These are phyloP conservation scores for Capillidium rhysosporum DNA, from an alignment of 371 early-diverging fungal genomes.

Conservation along the genomic window DNA sequence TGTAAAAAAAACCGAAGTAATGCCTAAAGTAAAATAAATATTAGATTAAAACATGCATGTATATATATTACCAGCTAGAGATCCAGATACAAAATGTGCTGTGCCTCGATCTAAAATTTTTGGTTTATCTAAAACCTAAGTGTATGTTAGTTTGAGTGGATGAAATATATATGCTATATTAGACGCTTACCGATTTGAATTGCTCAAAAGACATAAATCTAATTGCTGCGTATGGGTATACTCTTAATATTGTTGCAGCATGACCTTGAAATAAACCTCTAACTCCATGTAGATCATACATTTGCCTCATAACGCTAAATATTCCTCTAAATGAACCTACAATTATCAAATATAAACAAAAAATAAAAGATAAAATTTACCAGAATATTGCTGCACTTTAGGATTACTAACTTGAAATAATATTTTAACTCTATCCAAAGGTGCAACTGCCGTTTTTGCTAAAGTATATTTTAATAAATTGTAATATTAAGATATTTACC, in stretches of 20 bases:
- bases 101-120: conserved; percentile 14
- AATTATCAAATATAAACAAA: neutral
- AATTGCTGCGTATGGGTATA: conserved; percentile 92
- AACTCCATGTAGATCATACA: conserved; percentile 45
- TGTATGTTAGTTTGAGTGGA: too few species aligned
- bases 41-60: neutral
- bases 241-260: conserved; percentile 73
- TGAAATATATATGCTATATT: neutral
- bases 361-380: conserved; percentile 15
- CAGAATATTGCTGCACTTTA: conserved; percentile 60
- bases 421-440: conserved; percentile 94
- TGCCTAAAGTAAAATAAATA: conserved; percentile 25
- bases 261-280: conserved; percentile 87
- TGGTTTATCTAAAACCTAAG: neutral
- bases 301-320: conserved; percentile 55
- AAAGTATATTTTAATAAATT: neutral
- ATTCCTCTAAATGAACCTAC: conserved; percentile 71
- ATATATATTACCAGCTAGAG: conserved; percentile 36
- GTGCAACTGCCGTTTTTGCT: conserved; percentile 90
- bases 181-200: conserved; percentile 33
- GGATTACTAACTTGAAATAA: conserved; percentile 88
- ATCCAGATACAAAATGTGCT: conserved; percentile 51
- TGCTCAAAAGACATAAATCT: conserved; percentile 91
- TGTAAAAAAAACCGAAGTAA: conserved; percentile 73
- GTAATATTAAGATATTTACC: conserved; percentile 11